Evolutionary conservation across 2,329 filamentous ascomycete genomes (phyloP).

Genomic region (Colletotrichum godetiae): DNA sequence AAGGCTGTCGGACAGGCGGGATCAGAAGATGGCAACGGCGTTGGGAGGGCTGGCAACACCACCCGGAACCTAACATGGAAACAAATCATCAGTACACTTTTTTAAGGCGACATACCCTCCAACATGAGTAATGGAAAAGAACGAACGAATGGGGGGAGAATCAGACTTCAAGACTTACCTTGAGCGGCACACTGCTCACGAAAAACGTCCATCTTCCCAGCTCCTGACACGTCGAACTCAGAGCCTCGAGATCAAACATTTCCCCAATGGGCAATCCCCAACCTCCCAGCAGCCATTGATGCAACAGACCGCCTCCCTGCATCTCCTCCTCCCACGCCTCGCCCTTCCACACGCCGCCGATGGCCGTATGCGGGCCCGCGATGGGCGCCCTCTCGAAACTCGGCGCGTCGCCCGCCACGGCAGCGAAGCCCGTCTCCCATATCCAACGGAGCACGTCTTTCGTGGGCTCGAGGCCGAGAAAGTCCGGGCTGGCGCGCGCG

Average conservation of each 20-base stretch:
- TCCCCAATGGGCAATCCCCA: conserved; percentile 65
- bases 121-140: neutral
- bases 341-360: conserved; percentile 12
- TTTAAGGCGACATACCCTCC: neutral
- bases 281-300: conserved; percentile 57
- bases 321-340: conserved; percentile 38
- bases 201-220: conserved; percentile 52
- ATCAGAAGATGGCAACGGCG: conserved; percentile 49
- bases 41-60: conserved; percentile 53
- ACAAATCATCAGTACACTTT: neutral
- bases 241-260: conserved; percentile 56
- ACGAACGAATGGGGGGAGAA: rapidly evolving
- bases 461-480: conserved; percentile 52
- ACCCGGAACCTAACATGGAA: conserved; percentile 43
- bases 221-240: conserved; percentile 48
- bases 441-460: conserved; percentile 53
- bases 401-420: conserved; percentile 55
- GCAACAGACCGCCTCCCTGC: conserved; percentile 38
- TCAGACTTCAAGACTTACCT: conserved; percentile 29
- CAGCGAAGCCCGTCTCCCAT: conserved; percentile 57
- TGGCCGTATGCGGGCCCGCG: conserved; percentile 39
- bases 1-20: no score
- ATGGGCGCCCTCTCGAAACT: conserved; percentile 57
- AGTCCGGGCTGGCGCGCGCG: conserved; percentile 41
- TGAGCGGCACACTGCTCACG: conserved; percentile 51